Evolutionary conservation across 2,329 filamentous ascomycete species (phyloP), one percentile per base, ranked within the genome.

Genomic region (Chalaropsis thielavioides): DNA sequence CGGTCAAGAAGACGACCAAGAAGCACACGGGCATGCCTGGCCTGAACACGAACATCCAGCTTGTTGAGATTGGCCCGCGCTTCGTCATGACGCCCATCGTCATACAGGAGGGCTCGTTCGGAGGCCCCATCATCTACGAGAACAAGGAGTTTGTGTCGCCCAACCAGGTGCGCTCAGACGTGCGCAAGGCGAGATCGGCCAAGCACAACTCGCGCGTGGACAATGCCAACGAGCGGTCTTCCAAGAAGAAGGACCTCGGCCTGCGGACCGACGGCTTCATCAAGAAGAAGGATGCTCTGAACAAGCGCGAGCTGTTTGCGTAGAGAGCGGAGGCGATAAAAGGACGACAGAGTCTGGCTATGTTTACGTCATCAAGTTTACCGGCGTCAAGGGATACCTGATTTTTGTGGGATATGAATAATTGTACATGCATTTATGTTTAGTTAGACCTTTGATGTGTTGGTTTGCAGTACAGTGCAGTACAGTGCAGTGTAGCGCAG

Each of bases 71-170:
- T 68, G 94, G 94, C 0, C 94, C 94, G 0, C 83, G 94, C 58
- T 92, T 96, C 70, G 91, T 96, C 38, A 79, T 96, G 62, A 96
- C 91, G 31, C 92, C 94, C 0, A 96, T 96, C 69, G 86, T 97
- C 66, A 96, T 97, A 69, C 85, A 95, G 70, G 94, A 99, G 74
- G 91, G 90, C 54, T 92, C 89, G 68, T 97, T 99, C 71, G 92
- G 92, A 64, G 94, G 94, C 0, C 92, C 94, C 2, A 90, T 97
- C 69, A 95, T 99, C 72, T 99, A 95, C 77, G 90, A 97, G 80
- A 97, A 97, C 79, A 94, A 90, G 80, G 88, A 96, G 74, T 99
- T 96, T 71, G 89, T 99, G 64, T 94, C 88, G 70, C 94, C 94
- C 10, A 99, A 99, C 82, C 90, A 96, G 76, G 84, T 97, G 69